A percentile compares a stretch with the other conserved stretches of the same genome.
Evolutionary conservation across 1,284 basidiomycete species (phyloP).

Genomic region (Mycena sp.): DNA sequence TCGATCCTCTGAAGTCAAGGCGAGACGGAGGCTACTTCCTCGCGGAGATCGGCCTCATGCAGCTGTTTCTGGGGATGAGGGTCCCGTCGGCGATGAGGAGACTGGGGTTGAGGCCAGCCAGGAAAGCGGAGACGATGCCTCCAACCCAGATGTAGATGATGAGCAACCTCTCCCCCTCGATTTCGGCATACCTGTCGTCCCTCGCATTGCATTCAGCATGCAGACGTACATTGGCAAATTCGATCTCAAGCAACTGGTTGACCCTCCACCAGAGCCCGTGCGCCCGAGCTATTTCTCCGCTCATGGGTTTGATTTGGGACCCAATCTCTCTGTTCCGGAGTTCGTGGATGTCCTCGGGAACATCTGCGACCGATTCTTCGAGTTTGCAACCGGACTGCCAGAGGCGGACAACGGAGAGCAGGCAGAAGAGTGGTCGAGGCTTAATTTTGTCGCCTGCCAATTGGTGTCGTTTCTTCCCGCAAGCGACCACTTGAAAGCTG

Average conservation of each 20-base stretch:
- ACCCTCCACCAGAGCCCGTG: conserved; percentile 37
- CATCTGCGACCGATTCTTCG: conserved; percentile 57
- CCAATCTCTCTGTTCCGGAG: conserved; percentile 49
- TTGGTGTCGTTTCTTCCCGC: conserved; percentile 53
- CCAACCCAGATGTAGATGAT: conserved; percentile 25
- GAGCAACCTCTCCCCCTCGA: conserved; percentile 53
- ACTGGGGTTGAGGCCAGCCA: background rate
- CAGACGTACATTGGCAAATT: conserved; percentile 68
- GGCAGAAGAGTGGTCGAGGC: conserved; percentile 51
- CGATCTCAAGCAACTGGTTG: conserved; percentile 64
- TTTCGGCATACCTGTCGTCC: conserved; percentile 55
- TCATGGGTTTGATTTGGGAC: conserved; percentile 54
- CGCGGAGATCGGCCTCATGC: conserved; percentile 18
- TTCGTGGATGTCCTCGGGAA: conserved; percentile 55
- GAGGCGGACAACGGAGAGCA: conserved; percentile 46
- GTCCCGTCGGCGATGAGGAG: background rate
- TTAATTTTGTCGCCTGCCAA: conserved; percentile 53
- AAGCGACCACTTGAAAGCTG: conserved; percentile 49
- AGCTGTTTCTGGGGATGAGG: background rate
- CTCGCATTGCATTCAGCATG: conserved; percentile 60
- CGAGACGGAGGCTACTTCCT: conserved; percentile 15
- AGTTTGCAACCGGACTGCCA: conserved; percentile 49
- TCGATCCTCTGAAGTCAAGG: background rate
- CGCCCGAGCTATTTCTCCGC: conserved; percentile 46
- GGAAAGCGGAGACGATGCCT: conserved; percentile 19